Percentiles rank a stretch among this genome's conserved stretches.
phyloP scores from a whole-genome alignment of 73 alveolate genomes.

The Paraurostyla sp. region DNA sequence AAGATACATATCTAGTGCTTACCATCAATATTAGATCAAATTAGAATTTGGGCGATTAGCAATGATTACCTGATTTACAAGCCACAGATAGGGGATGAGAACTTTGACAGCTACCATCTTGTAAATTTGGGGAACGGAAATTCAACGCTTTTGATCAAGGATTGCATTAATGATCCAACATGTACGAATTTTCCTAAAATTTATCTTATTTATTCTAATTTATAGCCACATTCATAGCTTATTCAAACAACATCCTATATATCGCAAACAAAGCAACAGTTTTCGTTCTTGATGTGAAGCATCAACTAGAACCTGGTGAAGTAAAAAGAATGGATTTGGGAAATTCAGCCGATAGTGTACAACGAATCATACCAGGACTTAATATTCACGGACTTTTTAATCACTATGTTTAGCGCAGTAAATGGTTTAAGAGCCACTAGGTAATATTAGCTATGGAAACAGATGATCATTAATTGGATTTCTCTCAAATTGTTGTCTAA shows the following conservation, averaged over 20 bases:
- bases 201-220: constrained; percentile 44
- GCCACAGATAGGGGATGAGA: constrained; percentile 34
- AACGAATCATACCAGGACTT: constrained; percentile 28
- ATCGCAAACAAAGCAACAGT: constrained; percentile 34
- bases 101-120: constrained; percentile 41
- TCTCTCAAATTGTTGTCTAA: neutral
- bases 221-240: constrained; percentile 50
- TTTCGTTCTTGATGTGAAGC: neutral
- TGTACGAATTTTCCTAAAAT: constrained; percentile 18
- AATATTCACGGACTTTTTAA: constrained; percentile 41
- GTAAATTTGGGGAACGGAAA: constrained; percentile 44
- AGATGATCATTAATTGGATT: constrained; percentile 41
- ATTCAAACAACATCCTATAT: constrained; percentile 29
- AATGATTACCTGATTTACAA: constrained; percentile 47
- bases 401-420: neutral
- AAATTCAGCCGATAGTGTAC: neutral
- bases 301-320: constrained; percentile 4
- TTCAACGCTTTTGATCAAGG: constrained; percentile 46
- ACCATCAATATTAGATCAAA: neutral
- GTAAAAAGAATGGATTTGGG: neutral
- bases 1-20: neutral
- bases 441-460: constrained; percentile 59
- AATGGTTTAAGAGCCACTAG: neutral
- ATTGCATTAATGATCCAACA: constrained; percentile 50
- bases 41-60: constrained; percentile 53